Base-by-base conservation (phyloP, 257 asterid genomes). In the Nicotiana benthamiana region DNA sequence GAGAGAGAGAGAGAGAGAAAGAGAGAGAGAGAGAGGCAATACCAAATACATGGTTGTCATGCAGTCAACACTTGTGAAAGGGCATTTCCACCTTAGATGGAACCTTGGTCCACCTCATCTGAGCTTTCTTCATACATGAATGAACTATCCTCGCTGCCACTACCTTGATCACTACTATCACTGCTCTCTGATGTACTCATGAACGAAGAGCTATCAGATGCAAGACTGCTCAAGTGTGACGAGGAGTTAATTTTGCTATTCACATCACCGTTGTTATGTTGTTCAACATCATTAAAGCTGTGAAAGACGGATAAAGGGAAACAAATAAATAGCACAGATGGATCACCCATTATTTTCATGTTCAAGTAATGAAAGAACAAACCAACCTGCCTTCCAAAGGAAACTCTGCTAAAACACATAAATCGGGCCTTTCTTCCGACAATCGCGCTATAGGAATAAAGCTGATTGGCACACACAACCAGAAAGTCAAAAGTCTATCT, bases 381-480 rank as follows among this genome's bases (percentile, higher is more conserved):
- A 80, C 66, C 72, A 80, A 91, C 97, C 96, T 85, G 82, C 89
- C 95, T 63, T 88, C 90, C 17, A 87, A 77, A 76, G 98, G 92
- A 79, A 92, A 94, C 64, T 92, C 97, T 26, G 98, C 93, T 61
- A 91, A 82, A 82, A 94, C 83, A 10, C 83, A 74, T 62, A 94
- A 82, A 79, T 83, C 80, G 76, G 97, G 97, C 83, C 97, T 89
- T 82, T 75, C 91, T 67, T 88, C 88, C 85, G 82, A 70, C 81
- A 94, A 68, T 82, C 87, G 89, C 28, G 76, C 85, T 48, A 90
- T 65, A 16, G 92, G 90, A 86, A 82, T 82, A 86, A 94, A 90
- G 84, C 97, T 94, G 94, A 89, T 86, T 24, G 75, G 64, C 28
- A 1, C 53, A 28, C 6, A 70, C 6, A 7, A 75, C 4, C 80